Evolutionary conservation across 2,329 filamentous ascomycete genomes (phyloP).

Genomic region (Apiospora hydei): DNA sequence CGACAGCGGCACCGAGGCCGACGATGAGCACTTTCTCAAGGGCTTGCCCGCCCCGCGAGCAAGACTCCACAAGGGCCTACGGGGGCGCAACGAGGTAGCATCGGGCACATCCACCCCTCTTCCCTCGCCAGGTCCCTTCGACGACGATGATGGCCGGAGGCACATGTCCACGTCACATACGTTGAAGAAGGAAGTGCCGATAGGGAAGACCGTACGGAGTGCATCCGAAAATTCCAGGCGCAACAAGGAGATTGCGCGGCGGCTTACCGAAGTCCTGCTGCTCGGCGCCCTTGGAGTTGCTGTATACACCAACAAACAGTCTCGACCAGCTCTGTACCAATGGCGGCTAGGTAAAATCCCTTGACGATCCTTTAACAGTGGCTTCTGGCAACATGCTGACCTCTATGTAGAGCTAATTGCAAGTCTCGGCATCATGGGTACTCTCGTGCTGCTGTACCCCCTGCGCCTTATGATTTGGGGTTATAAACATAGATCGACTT

Average conservation of each 20-base stretch:
- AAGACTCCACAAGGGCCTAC: constrained; percentile 78
- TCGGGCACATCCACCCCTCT: constrained; percentile 65
- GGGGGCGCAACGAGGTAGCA: constrained; percentile 62
- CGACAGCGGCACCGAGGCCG: constrained; percentile 93
- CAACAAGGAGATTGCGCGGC: constrained; percentile 59
- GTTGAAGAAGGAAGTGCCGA: constrained; percentile 34
- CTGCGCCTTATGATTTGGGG: constrained; percentile 62
- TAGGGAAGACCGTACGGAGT: constrained; percentile 38
- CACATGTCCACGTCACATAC: constrained; percentile 29
- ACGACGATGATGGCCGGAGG: constrained; percentile 50
- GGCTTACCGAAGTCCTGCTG: constrained; percentile 60
- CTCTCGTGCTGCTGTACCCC: constrained; percentile 63
- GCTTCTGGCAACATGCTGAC: not conserved
- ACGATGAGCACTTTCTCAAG: constrained; percentile 90
- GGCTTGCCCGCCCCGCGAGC: constrained; percentile 82
- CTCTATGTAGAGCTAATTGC: constrained; percentile 49
- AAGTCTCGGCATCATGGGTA: constrained; percentile 43
- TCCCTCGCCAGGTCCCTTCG: constrained; percentile 52
- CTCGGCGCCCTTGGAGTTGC: constrained; percentile 57
- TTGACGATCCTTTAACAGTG: not conserved
- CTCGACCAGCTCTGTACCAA: constrained; percentile 51
- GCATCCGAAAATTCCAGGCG: constrained; percentile 48
- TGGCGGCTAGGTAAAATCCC: constrained; percentile 57
- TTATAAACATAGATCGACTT: constrained; percentile 48
- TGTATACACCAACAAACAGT: constrained; percentile 55